phyloP scores from a whole-genome alignment of 2,329 filamentous ascomycete genomes.

The Sporothrix humicola region DNA sequence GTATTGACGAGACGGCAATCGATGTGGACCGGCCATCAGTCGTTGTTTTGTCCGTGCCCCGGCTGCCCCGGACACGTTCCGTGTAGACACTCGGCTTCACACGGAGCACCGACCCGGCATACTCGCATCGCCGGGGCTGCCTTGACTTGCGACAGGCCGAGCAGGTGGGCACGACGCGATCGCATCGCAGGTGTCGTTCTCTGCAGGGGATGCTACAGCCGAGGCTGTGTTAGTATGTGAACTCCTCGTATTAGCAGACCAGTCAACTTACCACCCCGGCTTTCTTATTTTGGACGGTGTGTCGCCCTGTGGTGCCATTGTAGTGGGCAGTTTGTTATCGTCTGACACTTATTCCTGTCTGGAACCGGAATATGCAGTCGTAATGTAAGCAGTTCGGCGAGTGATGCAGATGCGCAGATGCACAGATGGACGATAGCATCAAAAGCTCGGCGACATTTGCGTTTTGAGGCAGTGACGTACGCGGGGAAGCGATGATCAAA shows the following conservation, averaged over 20 bases:
- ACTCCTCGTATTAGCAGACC: background rate
- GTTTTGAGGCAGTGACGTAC: background rate
- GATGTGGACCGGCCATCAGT: background rate
- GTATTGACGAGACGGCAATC: background rate
- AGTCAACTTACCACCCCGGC: background rate
- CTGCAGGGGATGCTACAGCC: background rate
- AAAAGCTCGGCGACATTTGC: background rate
- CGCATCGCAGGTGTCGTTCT: background rate
- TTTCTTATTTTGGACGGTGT: constrained; percentile 4
- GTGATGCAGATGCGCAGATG: background rate
- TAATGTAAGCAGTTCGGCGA: constrained; percentile 11
- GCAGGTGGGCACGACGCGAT: background rate
- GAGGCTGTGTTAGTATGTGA: background rate
- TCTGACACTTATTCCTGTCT: background rate
- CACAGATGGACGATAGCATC: background rate
- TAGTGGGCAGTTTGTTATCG: background rate
- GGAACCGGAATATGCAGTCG: constrained; percentile 2
- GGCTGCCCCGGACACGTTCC: background rate
- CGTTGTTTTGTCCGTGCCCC: background rate
- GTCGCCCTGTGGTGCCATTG: constrained; percentile 9
- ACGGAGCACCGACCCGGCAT: background rate
- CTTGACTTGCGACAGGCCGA: background rate
- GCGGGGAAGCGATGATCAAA: background rate
- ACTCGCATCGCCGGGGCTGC: background rate
- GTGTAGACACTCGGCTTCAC: constrained; percentile 6